Conservation (phyloP, 2,329 filamentous ascomycete genomes). For the Botryosphaeria agaves region DNA sequence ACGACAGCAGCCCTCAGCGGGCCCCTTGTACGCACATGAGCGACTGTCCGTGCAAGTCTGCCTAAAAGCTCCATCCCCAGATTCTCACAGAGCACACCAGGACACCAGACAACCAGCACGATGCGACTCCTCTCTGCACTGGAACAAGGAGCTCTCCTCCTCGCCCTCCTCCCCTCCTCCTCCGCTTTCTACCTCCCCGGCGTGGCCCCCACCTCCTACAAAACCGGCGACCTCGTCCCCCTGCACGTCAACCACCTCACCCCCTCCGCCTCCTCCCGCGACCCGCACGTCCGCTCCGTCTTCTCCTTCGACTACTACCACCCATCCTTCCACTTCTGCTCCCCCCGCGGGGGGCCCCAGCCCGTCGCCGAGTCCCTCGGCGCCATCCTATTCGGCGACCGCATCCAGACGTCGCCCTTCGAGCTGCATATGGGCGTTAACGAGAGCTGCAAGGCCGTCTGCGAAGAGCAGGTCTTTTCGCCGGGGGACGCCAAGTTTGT, state of each 20-base stretch:
- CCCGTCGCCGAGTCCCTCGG: conserved; percentile 78
- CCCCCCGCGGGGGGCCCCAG: conserved; percentile 57
- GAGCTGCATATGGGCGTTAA: conserved; percentile 75
- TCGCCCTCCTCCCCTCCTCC: conserved; percentile 18
- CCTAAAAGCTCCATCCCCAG: too few relatives aligned
- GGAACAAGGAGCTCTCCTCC: conserved; percentile 10
- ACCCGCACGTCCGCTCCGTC: conserved; percentile 75
- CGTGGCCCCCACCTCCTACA: conserved; percentile 86
- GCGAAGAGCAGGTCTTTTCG: conserved; percentile 48
- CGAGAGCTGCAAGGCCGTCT: conserved; percentile 73
- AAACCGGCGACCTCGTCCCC: conserved; percentile 60
- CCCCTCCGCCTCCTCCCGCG: conserved; percentile 58
- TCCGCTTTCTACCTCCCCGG: conserved; percentile 89
- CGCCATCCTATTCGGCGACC: conserved; percentile 92
- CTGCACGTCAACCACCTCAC: conserved; percentile 88
- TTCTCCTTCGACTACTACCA: conserved; percentile 96
- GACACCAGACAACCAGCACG: neutral
- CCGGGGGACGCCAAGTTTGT: conserved; percentile 57
- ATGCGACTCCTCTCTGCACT: neutral
- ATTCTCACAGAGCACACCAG: too few relatives aligned
- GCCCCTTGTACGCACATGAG: too few relatives aligned
- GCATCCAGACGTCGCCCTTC: conserved; percentile 93
- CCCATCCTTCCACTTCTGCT: conserved; percentile 72
- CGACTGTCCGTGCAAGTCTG: too few relatives aligned
- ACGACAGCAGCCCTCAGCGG: too few relatives aligned